These are phyloP conservation scores for Fraxinus velutina DNA, from an alignment of 305 asterid species.

Conservation along the genomic window DNA sequence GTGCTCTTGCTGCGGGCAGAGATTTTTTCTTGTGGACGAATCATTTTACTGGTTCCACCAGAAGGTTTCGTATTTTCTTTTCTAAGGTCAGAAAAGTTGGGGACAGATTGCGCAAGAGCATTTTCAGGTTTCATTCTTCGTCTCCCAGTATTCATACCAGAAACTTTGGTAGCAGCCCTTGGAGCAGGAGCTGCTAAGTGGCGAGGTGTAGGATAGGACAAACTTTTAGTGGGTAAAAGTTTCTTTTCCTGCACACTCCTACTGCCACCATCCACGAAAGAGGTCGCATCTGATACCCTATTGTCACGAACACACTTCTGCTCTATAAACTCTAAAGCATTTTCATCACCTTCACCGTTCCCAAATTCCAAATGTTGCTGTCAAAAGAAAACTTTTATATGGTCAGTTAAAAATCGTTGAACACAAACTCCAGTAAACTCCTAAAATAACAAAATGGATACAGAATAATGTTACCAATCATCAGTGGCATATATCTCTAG, in stretches of 20 bases:
- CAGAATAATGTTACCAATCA: conserved; percentile 16
- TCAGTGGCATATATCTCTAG: conserved; percentile 28
- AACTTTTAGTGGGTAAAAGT: conserved; percentile 42
- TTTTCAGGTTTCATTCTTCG: conserved; percentile 66
- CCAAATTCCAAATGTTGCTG: conserved; percentile 71
- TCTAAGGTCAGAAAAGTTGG: conserved; percentile 22
- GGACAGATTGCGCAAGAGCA: conserved; percentile 71
- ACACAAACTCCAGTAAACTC: conserved; percentile 31
- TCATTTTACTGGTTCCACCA: conserved; percentile 52
- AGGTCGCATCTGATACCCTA: conserved; percentile 36
- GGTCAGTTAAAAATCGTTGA: conserved; percentile 49
- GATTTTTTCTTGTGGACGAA: conserved; percentile 56
- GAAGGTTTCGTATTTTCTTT: conserved; percentile 80
- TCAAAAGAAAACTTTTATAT: conserved; percentile 45
- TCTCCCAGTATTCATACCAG: conserved; percentile 47
- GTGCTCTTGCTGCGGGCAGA: conserved; percentile 58
- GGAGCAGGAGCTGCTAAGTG: conserved; percentile 51
- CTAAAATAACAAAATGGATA: conserved; percentile 25
- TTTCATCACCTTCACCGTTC: conserved; percentile 64
- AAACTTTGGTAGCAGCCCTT: conserved; percentile 50
- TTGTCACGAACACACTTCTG: conserved; percentile 37
- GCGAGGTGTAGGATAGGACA: conserved; percentile 55
- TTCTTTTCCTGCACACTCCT: conserved; percentile 53
- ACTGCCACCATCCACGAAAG: conserved; percentile 41
- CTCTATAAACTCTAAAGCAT: conserved; percentile 44